Evolutionary conservation across 2,329 filamentous ascomycete species (phyloP), one percentile per base, ranked within the genome.

Genomic region (Penicillium fuscoglaucum): DNA sequence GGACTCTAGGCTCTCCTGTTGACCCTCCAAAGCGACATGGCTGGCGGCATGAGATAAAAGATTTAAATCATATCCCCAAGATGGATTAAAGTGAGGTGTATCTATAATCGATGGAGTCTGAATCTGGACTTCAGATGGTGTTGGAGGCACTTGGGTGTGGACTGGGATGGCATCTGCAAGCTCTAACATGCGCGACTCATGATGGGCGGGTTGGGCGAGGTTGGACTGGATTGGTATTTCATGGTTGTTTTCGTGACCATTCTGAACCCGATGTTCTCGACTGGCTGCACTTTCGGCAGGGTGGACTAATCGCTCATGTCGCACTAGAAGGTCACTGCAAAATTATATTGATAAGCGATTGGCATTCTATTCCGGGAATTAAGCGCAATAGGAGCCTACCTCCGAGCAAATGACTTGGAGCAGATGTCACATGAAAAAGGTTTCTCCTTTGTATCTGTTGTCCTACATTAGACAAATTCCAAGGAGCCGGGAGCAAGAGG

Each of bases 51-150:
- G 78, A 10, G 78, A 80, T 33, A 80, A 68, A 17, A 80, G 70
- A 58, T 80, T 80, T 57, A 80, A 64, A 57, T 80, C 78, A 62
- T 80, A 80, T n/a, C 78, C 78, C 78, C 78, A 80, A 6, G 78
- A 79, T 5, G 78, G 78, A 67, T 80, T 80, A 61, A 79, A 79
- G 44, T 78, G 75, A n/a, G 76, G 68, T 51, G 76, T 73, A 48
- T 77, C 77, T 55, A 79, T 70, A 50, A 78, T 73, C 12, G 75
- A 68, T 15, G 73, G 66, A 21, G 73, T 71, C 45, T 77, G 75
- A 6, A 71, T 65, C 52, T 75, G 70, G 58, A 77, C 67, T 66
- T 78, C 71, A 51, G 75, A 69, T 54, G 72, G 65, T 52, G 70
- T 64, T 28, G 70, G 68, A 54, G 68, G 68, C 26, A 68, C 68